Conservation (phyloP, 1,284 basidiomycete genomes). For the Somion occarium region DNA sequence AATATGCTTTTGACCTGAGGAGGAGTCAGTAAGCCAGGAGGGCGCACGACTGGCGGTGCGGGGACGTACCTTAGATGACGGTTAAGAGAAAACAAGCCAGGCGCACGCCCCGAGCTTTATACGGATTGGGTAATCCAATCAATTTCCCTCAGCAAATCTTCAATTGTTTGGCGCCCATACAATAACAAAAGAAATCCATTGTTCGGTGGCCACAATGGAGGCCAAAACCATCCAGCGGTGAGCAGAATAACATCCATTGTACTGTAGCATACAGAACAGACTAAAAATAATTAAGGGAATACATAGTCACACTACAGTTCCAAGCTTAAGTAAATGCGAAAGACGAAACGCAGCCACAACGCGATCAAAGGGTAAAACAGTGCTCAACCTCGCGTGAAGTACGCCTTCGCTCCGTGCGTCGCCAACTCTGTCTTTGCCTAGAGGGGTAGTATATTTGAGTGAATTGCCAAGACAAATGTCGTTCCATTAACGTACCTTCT, state of each 20-base stretch:
- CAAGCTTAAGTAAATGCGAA: not conserved
- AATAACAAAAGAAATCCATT: not conserved
- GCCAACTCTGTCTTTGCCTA: constrained; percentile 86
- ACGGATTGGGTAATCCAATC: not conserved
- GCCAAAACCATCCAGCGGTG: no score
- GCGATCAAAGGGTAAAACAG: not conserved
- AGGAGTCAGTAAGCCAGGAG: constrained; percentile 9
- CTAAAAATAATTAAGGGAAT: not conserved
- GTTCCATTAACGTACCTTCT: constrained; percentile 50
- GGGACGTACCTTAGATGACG: constrained; percentile 40
- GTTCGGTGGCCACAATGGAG: no score
- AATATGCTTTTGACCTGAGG: constrained; percentile 39
- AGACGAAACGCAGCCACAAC: not conserved
- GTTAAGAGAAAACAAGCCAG: constrained; percentile 32
- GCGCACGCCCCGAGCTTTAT: constrained; percentile 8
- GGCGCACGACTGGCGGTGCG: constrained; percentile 11
- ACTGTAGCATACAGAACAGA: not conserved
- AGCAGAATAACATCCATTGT: not conserved
- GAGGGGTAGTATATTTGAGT: not conserved
- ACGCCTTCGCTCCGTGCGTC: constrained; percentile 81
- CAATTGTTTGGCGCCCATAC: not conserved
- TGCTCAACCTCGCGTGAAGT: constrained; percentile 71
- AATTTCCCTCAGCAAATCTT: constrained; percentile 16
- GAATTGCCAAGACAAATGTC: not conserved
- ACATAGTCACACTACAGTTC: constrained; percentile 4